A percentile compares a stretch with the other conserved stretches of the same genome.
Conservation (phyloP, 225 moss, liverwort and hornwort genomes). For the Physcomitrellopsis africana region DNA sequence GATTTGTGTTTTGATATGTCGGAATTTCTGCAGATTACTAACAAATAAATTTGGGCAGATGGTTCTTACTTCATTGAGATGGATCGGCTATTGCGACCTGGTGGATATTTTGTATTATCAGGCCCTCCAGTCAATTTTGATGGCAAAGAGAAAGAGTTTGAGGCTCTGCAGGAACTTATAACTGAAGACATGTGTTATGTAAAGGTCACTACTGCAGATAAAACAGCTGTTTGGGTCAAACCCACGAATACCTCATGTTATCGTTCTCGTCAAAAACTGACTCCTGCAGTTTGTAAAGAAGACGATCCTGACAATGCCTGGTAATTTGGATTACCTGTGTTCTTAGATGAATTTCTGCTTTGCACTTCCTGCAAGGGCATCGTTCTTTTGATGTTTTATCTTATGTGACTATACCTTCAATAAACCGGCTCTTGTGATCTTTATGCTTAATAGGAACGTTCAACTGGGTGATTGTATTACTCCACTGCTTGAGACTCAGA, state of each 20-base stretch:
- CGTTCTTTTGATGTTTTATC: slow-evolving; percentile 5
- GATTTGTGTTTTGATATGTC: not conserved
- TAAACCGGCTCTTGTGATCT: slow-evolving; percentile 4
- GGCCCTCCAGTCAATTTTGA: slow-evolving; percentile 58
- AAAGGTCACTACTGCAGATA: slow-evolving; percentile 30
- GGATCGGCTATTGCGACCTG: slow-evolving; percentile 61
- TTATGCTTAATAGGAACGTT: slow-evolving; percentile 45
- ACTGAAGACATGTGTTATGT: slow-evolving; percentile 49
- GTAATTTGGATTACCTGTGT: slow-evolving; percentile 22
- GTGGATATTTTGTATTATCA: slow-evolving; percentile 58
- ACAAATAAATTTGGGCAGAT: slow-evolving; percentile 44
- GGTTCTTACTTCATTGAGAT: slow-evolving; percentile 58
- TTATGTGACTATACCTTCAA: slow-evolving; percentile 1
- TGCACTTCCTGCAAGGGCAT: slow-evolving; percentile 10
- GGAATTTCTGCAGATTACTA: slow-evolving; percentile 19
- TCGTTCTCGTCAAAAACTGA: slow-evolving; percentile 39
- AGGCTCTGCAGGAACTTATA: slow-evolving; percentile 47
- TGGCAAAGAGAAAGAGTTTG: slow-evolving; percentile 61
- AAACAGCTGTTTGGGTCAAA: slow-evolving; percentile 57
- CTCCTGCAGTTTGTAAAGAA: slow-evolving; percentile 39
- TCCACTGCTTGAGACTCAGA: slow-evolving; percentile 22
- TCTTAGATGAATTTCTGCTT: not conserved
- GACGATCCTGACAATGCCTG: slow-evolving; percentile 51
- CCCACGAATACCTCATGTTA: slow-evolving; percentile 46
- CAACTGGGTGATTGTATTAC: slow-evolving; percentile 47